Conservation (phyloP, 345 rosid species). For the Eucalyptus caleyi region DNA sequence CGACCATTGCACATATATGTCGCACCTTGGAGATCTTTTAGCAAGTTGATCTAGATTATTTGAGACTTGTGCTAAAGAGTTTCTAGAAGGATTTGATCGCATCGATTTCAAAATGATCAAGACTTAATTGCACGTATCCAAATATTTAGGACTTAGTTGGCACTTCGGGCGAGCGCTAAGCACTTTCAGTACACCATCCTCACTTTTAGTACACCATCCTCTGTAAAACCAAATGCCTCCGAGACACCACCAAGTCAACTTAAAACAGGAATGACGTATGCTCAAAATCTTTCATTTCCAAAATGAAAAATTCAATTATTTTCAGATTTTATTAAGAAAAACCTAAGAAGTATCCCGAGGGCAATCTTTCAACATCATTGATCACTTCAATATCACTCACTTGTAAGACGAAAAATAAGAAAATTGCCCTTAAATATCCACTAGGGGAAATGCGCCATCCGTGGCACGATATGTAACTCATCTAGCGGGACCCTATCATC, state of each 20-base stretch:
- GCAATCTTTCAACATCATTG: neutral
- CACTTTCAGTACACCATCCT: neutral
- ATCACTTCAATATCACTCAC: neutral
- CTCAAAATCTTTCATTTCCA: neutral
- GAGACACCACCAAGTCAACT: neutral
- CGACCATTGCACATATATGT: rapidly evolving
- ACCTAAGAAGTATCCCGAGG: no score
- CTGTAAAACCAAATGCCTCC: neutral
- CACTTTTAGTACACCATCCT: neutral
- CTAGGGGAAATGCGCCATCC: neutral
- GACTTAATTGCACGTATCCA: rapidly evolving
- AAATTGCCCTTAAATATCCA: neutral
- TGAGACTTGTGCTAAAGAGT: neutral
- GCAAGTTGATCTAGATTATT: neutral
- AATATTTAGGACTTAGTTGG: neutral
- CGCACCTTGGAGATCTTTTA: neutral
- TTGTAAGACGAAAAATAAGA: neutral
- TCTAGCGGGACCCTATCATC: neutral
- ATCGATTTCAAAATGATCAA: neutral
- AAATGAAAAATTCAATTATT: no score
- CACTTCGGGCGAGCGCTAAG: rapidly evolving
- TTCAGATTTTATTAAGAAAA: rapidly evolving
- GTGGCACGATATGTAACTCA: neutral
- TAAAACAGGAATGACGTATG: neutral
- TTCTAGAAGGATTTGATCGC: neutral